These are phyloP conservation scores for Anastatica hierochuntica DNA, from an alignment of 345 rosid genomes.

Conservation along the genomic window DNA sequence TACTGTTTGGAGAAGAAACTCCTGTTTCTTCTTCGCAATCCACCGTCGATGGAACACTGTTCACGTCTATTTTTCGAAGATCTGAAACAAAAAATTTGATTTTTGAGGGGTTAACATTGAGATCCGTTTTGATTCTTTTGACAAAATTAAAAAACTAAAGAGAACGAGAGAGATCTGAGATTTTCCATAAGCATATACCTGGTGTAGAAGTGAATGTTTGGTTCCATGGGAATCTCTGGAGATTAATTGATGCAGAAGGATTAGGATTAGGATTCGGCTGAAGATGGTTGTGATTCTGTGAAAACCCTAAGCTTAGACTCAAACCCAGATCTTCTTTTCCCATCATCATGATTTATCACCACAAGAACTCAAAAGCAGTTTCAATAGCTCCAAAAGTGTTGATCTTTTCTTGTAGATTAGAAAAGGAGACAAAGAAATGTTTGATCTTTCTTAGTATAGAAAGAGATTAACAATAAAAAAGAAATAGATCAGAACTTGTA, in stretches of 20 bases:
- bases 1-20: conserved; percentile 90
- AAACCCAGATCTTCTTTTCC: conserved; percentile 81
- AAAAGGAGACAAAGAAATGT: no score
- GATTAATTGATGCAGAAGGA: conserved; percentile 26
- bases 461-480: not conserved
- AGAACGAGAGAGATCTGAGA: no score
- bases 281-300: conserved; percentile 29
- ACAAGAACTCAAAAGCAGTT: no score
- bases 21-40: conserved; percentile 79
- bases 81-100: no score
- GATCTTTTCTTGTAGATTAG: no score
- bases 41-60: conserved; percentile 45
- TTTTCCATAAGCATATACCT: not conserved
- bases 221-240: conserved; percentile 21
- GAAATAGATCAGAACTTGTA: not conserved
- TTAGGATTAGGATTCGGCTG: conserved; percentile 26
- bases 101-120: no score
- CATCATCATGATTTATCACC: conserved; percentile 30
- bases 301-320: conserved; percentile 62
- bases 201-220: not conserved
- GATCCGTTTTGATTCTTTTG: no score
- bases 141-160: no score
- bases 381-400: no score
- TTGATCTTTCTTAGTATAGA: no score
- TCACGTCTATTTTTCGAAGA: conserved; percentile 90